Base-by-base conservation (phyloP, 306 rosid genomes). In the Lathyrus oleraceus region DNA sequence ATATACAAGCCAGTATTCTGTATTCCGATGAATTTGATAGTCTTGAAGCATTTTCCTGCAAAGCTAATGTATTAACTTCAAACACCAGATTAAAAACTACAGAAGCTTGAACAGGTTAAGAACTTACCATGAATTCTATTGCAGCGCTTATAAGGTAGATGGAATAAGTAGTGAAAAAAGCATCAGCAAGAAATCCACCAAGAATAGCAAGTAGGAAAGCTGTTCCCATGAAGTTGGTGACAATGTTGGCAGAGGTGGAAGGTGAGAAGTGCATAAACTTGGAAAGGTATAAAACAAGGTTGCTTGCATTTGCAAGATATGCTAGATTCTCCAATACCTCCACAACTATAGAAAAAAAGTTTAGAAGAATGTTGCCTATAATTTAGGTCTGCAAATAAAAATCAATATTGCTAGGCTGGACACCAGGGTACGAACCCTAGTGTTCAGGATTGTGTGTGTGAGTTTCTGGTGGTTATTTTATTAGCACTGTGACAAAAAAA, bases 151-250 rank as follows among this genome's bases (percentile, higher is more conserved):
- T 81, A 15, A 87, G 64, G 60, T 67, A 89, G 80, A 87, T 84
- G 77, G 63, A 65, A 17, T 79, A 89, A 76, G 92, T 86, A 64
- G 87, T 87, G 85, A 86, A 73, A 70, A 81, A 81, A 17, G 96
- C 85, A 79, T 92, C 96, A 1, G 95, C 90, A 0, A 89, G 65
- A 80, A 87, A 86, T n/a, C 96, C 97, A 48, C 97, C 96, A 36
- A 92, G 95, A 35, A 92, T 80, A 45, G 96, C 88, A 45, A 92
- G 95, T 40, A 92, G 87, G 78, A 92, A 92, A 51, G 95, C 78
- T 11, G 96, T 87, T 47, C 95, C 97, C 96, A 92, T 92, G 87
- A 92, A 92, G 51, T 79, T 82, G 25, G 96, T 89, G 57, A 92
- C 97, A 47, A 73, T 74, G 83, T 82, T 87, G 60, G 97, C 87